Conservation (phyloP, 306 rosid species). For the Ormosia emarginata region DNA sequence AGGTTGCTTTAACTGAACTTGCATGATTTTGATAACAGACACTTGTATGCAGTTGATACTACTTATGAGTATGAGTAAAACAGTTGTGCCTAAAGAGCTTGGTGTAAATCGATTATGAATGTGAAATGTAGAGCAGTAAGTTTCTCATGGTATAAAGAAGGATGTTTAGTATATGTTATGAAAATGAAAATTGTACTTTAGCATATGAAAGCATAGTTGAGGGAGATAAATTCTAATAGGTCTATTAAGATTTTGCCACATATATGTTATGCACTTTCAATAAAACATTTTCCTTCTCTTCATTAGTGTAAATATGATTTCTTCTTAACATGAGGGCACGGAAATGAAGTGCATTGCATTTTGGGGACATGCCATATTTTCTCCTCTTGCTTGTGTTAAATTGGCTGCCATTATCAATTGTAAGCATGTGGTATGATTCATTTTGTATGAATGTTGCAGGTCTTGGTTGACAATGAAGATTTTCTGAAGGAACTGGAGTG, state of each 20-base stretch:
- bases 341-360: not conserved
- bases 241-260: not conserved
- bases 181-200: not conserved
- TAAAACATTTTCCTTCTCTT: not conserved
- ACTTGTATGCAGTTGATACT: not conserved
- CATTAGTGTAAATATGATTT: not conserved
- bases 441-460: conserved; percentile 46
- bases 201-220: not conserved
- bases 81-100: not conserved
- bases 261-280: not conserved
- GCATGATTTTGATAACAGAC: not conserved
- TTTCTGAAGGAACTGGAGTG: conserved; percentile 76
- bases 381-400: not conserved
- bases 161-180: not conserved
- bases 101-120: not conserved
- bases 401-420: not conserved
- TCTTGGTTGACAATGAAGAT: conserved; percentile 84
- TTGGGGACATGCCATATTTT: not conserved
- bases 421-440: not conserved
- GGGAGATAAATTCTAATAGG: not conserved
- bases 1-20: conserved; percentile 1
- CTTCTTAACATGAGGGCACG: not conserved
- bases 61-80: not conserved
- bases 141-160: not conserved
- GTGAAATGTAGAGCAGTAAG: not conserved